Conservation (phyloP, 345 rosid species). For the Aegle marmelos region DNA sequence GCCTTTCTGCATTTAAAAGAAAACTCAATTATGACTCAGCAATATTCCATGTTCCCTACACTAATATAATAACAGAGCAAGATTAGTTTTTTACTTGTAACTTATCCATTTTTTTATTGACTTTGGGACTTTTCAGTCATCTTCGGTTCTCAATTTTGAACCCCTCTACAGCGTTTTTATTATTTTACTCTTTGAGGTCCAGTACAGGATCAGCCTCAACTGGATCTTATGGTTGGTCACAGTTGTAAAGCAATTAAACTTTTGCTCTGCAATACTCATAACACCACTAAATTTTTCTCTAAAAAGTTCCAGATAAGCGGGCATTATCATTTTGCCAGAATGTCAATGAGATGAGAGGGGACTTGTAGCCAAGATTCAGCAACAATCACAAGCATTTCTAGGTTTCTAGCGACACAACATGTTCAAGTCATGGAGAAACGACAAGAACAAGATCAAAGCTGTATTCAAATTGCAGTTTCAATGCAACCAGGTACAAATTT, state of each 20-base stretch:
- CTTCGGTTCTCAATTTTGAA: slow-evolving; percentile 6
- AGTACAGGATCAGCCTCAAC: neutral
- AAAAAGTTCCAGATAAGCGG: slow-evolving; percentile 9
- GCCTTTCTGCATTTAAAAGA: slow-evolving; percentile 59
- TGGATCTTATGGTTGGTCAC: slow-evolving; percentile 3
- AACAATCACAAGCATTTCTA: slow-evolving; percentile 22
- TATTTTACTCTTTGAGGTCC: neutral
- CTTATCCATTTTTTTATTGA: neutral
- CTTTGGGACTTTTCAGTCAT: neutral
- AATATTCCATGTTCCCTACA: slow-evolving; percentile 7
- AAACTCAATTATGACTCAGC: slow-evolving; percentile 31
- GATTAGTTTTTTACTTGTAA: neutral
- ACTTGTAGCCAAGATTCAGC: slow-evolving; percentile 23
- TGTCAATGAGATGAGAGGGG: slow-evolving; percentile 13
- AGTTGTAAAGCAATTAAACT: slow-evolving; percentile 18
- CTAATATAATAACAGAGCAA: neutral
- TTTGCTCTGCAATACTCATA: slow-evolving; percentile 14
- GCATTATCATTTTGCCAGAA: slow-evolving; percentile 10
- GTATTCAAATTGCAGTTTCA: slow-evolving; percentile 90
- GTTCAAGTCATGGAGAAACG: slow-evolving; percentile 92
- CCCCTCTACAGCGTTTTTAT: slow-evolving; percentile 5
- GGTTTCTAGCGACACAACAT: slow-evolving; percentile 37
- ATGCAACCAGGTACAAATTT: slow-evolving; percentile 77
- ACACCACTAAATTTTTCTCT: slow-evolving; percentile 2
- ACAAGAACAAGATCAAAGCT: slow-evolving; percentile 87